Evolutionary conservation across 2,329 filamentous ascomycete genomes (phyloP), one percentile per base, ranked within the genome.

Genomic region (Ceratocystis variospora): DNA sequence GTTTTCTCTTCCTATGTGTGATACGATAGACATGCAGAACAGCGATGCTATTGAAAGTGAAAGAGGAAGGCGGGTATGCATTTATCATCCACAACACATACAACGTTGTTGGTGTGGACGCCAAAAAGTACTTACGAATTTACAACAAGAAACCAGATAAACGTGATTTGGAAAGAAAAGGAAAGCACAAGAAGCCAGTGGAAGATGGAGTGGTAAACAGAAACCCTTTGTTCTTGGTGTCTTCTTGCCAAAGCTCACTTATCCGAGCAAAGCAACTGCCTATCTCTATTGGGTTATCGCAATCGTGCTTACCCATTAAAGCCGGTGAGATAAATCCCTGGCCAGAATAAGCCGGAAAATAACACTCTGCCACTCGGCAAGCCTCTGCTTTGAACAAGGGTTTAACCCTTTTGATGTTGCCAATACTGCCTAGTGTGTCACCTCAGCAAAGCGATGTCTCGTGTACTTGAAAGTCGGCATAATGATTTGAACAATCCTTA

Each of bases 391-490:
- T 2, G 6, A 33, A 57, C 53, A 57, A 57, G 53, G 53, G 53
- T 57, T 57, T 57, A 57, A 57, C 53, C 53, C 53, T 57, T 25
- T 57, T 4, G 15, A 31, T 28, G 3, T 6, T 17, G 28, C 12
- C 53, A 28, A 31, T 28, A 19, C 15, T 6, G 28, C 12, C 53
- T 7, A 17, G 53, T 57, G 53, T 57, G 28, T 57, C 53, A 57
- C 53, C 53, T 57, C 53, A 33, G 31, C 22, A 31, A 57, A 57
- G 22, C 25, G 17, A 28, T 57, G 53, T 57, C 31, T 57, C 19
- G 53, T 57, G 53, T 57, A 33, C 28, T n/a, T 57, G 53, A 5
- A 31, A 19, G 53, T 57, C 53, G 53, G 53, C 53, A 57, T 57
- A 57, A 57, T 33, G 19, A 57, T 57, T 41, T 41, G n/a, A 28